Evolutionary conservation across 2,329 filamentous ascomycete genomes (phyloP), one percentile per base, ranked within the genome.

Genomic region (Trichoderma cornu-damae): DNA sequence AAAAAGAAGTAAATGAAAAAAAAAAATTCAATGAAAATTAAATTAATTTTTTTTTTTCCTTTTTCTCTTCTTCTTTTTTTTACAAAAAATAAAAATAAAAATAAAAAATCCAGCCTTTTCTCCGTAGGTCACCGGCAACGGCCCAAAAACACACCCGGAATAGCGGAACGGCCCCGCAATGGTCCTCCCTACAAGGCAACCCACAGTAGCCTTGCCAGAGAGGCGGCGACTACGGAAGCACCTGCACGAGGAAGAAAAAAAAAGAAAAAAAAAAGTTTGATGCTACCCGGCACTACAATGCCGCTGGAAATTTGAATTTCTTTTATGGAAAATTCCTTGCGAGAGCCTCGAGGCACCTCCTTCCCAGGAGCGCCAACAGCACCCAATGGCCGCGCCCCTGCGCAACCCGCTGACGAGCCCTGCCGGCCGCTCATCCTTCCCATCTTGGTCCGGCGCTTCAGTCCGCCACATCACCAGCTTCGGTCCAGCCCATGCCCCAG

Each of bases 321-420:
- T 49, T 38, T 37, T 6, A 12, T 26, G 9, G n/a, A n/a, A n/a
- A n/a, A n/a, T 26, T 8, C n/a, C 24, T 32, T 4, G 14, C 28
- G 2, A 42, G 9, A 9, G 32, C 50, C 14, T 46, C 40, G 18
- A 22, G 30, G 1, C 24, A 24, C 16, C 56, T 58, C 46, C 54
- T 49, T 42, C 38, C 49, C 50, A 44, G 51, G 57, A 59, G 51
- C 57, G 43, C 47, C 38, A 16, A 49, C 44, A 46, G 18, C 64
- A 60, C 61, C 54, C 67, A 67, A 73, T 73, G 70, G 68, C 70
- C 61, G 65, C 67, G 68, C 64, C 67, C 48, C 60, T 70, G 60
- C 69, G 68, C 63, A 65, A 62, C 58, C 59, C 62, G 56, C 47
- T 67, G 44, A 62, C 62, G 63, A 61, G 66, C 55, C 62, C 61